Conservation (phyloP, 768 basidiomycete species). For the Calocybe gangraenosa region DNA sequence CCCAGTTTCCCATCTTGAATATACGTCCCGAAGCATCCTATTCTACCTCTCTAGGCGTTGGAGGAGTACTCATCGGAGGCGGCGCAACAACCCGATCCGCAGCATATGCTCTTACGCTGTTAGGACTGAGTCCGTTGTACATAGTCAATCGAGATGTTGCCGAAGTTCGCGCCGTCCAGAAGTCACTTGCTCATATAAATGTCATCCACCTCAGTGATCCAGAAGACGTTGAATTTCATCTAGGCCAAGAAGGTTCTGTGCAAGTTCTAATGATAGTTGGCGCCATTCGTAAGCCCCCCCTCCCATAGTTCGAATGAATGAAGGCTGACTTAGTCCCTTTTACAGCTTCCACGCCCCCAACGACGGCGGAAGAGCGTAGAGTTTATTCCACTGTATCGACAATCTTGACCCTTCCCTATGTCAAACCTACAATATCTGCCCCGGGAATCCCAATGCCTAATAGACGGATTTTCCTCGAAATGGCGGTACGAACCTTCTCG, state of each 20-base stretch:
- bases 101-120: slow-evolving; percentile 37
- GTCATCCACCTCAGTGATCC: slow-evolving; percentile 27
- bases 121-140: slow-evolving; percentile 53
- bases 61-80: slow-evolving; percentile 33
- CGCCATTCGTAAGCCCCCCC: slow-evolving; percentile 26
- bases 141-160: slow-evolving; percentile 26
- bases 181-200: slow-evolving; percentile 20
- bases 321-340: too few species aligned
- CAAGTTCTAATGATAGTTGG: slow-evolving; percentile 29
- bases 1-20: slow-evolving; percentile 17
- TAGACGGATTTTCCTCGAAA: slow-evolving; percentile 29
- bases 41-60: slow-evolving; percentile 11
- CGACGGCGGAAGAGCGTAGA: slow-evolving; percentile 25
- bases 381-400: slow-evolving; percentile 29
- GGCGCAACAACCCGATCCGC: slow-evolving; percentile 35
- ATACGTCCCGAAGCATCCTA: slow-evolving; percentile 21
- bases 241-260: slow-evolving; percentile 20
- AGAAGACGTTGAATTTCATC: slow-evolving; percentile 24
- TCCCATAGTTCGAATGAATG: background rate
- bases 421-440: slow-evolving; percentile 10
- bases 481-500: slow-evolving; percentile 19
- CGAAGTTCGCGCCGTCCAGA: slow-evolving; percentile 26
- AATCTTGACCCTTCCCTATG: slow-evolving; percentile 27
- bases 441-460: slow-evolving; percentile 23
- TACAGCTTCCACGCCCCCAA: slow-evolving; percentile 24